Evolutionary conservation across 345 rosid species (phyloP).

Genomic region (Brassica cretica): DNA sequence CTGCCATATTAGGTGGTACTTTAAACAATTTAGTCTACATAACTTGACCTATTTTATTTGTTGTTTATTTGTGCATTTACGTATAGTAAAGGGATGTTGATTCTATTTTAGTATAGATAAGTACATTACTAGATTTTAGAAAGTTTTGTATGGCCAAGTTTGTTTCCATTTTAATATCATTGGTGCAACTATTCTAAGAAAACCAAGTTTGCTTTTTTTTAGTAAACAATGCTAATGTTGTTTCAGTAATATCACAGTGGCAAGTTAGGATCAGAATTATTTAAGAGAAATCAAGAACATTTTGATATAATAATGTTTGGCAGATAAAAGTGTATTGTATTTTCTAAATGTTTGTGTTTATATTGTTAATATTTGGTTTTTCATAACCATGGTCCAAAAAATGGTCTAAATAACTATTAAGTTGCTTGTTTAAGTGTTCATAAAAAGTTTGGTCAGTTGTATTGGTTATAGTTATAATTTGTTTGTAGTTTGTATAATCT

Average conservation of each 20-base stretch:
- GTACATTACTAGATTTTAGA: background rate
- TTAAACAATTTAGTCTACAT: slow-evolving; percentile 22
- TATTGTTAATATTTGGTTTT: background rate
- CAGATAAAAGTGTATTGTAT: background rate
- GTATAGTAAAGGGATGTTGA: slow-evolving; percentile 14
- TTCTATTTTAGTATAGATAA: slow-evolving; percentile 3
- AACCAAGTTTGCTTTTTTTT: no score
- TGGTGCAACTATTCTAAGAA: slow-evolving; percentile 1
- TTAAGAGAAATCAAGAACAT: background rate
- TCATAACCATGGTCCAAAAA: background rate
- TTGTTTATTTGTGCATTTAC: slow-evolving; percentile 20
- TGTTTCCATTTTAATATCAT: background rate
- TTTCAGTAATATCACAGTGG: background rate
- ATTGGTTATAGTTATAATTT: background rate
- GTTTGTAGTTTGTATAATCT: no score
- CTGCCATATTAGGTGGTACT: slow-evolving; percentile 20
- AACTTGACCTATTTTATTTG: slow-evolving; percentile 18
- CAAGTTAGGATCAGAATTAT: background rate
- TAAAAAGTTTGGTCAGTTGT: background rate
- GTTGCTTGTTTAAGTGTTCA: background rate
- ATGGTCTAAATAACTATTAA: background rate
- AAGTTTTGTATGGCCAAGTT: slow-evolving; percentile 8
- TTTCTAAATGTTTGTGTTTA: background rate
- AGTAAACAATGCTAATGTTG: background rate
- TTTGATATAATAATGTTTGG: background rate